Evolutionary conservation across 139 green algal species (phyloP), one percentile per base, ranked within the genome.

Genomic region (Diplosphaera chodatii): DNA sequence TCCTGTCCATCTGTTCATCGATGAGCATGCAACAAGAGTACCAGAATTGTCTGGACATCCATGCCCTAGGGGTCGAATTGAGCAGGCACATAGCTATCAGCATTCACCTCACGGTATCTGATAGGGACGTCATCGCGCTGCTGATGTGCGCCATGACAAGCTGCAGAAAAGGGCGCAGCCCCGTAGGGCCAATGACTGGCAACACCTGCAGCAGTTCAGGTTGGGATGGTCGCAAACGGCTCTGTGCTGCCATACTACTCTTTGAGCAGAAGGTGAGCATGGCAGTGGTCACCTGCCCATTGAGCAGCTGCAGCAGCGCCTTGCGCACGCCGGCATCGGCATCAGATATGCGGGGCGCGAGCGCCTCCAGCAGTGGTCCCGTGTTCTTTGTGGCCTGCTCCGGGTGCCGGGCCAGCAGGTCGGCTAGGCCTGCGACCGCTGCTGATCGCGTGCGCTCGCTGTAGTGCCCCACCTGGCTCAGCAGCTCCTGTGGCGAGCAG

Each of bases 101-200:
- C n/a, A n/a, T n/a, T 22, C 30, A 76, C 71, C 81, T 34, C 1
- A 86, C 71, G 6, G 37, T 31, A 22, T 78, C 67, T 13, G 76
- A 63, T 32, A 86, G 68, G 67, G 88, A 80, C 1, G 88, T 92
- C 80, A 92, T 88, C 15, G 87, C 85, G 0, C 81, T 86, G 76
- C 77, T 86, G 31, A 95, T 69, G 63, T 96, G 90, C 25, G 86
- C 89, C 86, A 95, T 91, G 5, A 95, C 48, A 21, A 93, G 56
- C 2, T 88, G 89, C 72, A 94, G 71, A 74, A 95, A 95, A 1
- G 91, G 87, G 2, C 66, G 63, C n/a, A 96, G 71, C 6, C 59
- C 80, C n/a, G 40, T 62, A 0, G 67, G 63, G 0, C 71, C 78
- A 23, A 95, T 68, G 22, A 63, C 25, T 20, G 87, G 86, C 37